phyloP scores from a whole-genome alignment of 495 filamentous ascomycete genomes.

The Lentithecium fluviatile region DNA sequence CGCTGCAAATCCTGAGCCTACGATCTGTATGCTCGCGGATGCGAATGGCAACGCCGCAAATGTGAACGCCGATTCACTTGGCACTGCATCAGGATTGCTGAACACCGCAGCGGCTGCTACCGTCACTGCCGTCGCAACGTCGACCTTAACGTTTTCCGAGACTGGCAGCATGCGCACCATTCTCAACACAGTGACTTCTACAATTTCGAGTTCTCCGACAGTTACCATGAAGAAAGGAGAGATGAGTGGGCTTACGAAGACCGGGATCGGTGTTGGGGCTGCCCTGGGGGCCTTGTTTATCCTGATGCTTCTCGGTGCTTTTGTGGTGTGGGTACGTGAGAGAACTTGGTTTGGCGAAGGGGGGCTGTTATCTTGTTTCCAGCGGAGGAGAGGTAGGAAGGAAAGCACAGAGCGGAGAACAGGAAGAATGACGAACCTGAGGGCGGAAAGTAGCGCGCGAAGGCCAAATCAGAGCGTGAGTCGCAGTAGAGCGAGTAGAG shows the following conservation, averaged over 20 bases:
- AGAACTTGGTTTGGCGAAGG: neutral
- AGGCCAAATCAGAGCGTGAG: no score
- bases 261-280: neutral
- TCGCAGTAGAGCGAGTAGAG: no score
- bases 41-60: neutral
- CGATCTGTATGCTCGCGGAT: neutral
- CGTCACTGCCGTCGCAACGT: neutral
- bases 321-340: neutral
- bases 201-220: neutral
- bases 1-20: conserved; percentile 2
- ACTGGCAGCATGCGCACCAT: neutral
- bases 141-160: neutral
- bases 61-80: neutral
- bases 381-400: neutral
- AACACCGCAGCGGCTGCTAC: neutral
- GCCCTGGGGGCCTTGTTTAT: neutral
- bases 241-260: neutral
- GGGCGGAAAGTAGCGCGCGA: no score
- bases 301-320: neutral
- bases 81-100: neutral
- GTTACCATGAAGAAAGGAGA: neutral
- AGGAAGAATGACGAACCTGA: no score
- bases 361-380: neutral
- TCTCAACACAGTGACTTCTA: neutral
- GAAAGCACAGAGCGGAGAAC: neutral